Evolutionary conservation across 1,284 basidiomycete genomes (phyloP).

Genomic region (Retiboletus flavoniger): DNA sequence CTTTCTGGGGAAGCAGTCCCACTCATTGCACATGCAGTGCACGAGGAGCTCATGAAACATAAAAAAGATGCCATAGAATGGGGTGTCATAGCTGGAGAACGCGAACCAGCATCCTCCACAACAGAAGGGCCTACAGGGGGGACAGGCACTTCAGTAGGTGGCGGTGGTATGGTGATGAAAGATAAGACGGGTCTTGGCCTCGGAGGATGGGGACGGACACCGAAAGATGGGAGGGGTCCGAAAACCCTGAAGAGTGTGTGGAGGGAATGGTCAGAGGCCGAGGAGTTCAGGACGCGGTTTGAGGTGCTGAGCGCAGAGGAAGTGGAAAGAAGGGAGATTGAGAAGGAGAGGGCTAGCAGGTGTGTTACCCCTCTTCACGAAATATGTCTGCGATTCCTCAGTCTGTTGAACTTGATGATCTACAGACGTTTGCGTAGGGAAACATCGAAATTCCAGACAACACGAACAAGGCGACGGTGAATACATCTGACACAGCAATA

Average conservation of each 20-base stretch:
- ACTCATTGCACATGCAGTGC: constrained; percentile 88
- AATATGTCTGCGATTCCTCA: not conserved
- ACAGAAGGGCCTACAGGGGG: constrained; percentile 23
- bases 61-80: constrained; percentile 94
- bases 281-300: constrained; percentile 89
- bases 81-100: constrained; percentile 74
- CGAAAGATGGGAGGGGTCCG: constrained; percentile 73
- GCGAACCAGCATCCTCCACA: constrained; percentile 27
- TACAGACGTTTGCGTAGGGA: constrained; percentile 67
- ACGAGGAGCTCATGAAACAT: constrained; percentile 93
- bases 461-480: constrained; percentile 45
- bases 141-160: constrained; percentile 27
- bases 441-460: constrained; percentile 71
- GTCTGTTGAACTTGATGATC: constrained; percentile 6
- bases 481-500: not conserved
- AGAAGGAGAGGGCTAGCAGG: constrained; percentile 77
- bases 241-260: constrained; percentile 86
- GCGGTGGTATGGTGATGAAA: constrained; percentile 48
- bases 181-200: constrained; percentile 77
- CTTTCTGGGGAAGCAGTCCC: constrained; percentile 86
- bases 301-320: constrained; percentile 88
- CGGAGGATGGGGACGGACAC: constrained; percentile 66
- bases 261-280: constrained; percentile 92
- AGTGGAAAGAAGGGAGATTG: constrained; percentile 82
- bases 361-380: constrained; percentile 31